Evolutionary conservation across 306 rosid species (phyloP).

Genomic region (Herpetospermum pedunculosum): DNA sequence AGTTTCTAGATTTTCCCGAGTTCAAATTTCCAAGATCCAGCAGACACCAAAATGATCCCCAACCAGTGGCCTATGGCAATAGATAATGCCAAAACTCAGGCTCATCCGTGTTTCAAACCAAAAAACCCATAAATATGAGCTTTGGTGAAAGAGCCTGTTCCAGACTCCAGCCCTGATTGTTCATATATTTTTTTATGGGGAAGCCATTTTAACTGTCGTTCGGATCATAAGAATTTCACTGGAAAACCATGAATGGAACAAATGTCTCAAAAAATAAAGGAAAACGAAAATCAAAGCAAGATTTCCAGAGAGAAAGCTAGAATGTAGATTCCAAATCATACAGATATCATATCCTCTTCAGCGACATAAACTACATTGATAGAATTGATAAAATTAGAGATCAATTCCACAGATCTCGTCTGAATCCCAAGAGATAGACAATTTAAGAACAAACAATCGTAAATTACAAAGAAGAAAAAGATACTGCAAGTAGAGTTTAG

Average conservation of each 20-base stretch:
- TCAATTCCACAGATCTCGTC: background rate
- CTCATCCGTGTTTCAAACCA: slow-evolving; percentile 61
- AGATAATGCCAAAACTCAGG: slow-evolving; percentile 68
- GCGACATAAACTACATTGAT: background rate
- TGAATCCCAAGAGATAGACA: background rate
- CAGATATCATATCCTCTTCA: too few species aligned
- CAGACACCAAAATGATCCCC: slow-evolving; percentile 35
- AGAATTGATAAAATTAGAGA: background rate
- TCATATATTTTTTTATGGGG: slow-evolving; percentile 13
- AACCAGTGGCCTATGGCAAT: slow-evolving; percentile 89
- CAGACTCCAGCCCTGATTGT: slow-evolving; percentile 94
- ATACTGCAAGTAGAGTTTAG: background rate
- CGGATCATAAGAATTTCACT: background rate
- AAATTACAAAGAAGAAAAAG: background rate
- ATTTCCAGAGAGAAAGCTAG: background rate
- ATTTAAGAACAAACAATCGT: background rate
- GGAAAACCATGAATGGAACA: background rate
- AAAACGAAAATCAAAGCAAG: background rate
- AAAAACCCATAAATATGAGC: slow-evolving; percentile 20
- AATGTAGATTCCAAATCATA: too few species aligned
- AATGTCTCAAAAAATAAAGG: background rate
- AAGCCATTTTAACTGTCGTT: slow-evolving; percentile 15
- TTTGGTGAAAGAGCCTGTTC: slow-evolving; percentile 35
- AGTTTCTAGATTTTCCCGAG: background rate
- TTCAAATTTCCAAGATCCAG: slow-evolving; percentile 5